Percentiles rank a stretch among this genome's conserved stretches.
Conservation (phyloP, 1,284 basidiomycete genomes). For the Stygiomarasmius scandens region DNA sequence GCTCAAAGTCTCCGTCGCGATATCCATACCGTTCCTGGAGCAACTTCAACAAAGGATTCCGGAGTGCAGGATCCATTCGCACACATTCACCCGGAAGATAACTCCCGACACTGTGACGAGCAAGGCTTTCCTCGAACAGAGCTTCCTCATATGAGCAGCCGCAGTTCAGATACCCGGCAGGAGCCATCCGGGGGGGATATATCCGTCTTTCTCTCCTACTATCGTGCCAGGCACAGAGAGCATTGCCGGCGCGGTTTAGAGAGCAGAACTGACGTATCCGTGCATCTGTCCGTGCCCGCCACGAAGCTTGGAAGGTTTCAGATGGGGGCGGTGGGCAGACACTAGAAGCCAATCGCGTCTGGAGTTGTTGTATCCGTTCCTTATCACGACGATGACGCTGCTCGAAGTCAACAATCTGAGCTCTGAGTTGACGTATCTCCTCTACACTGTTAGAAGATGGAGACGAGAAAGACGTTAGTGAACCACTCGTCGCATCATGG, state of each 20-base stretch:
- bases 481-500: too few species aligned
- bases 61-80: conserved; percentile 82
- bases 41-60: conserved; percentile 74
- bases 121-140: conserved; percentile 79
- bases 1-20: conserved; percentile 81
- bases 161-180: conserved; percentile 75
- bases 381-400: conserved; percentile 16
- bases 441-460: not conserved
- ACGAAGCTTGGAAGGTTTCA: conserved; percentile 56
- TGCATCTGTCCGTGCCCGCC: conserved; percentile 70
- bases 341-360: conserved; percentile 34
- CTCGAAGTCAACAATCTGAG: conserved; percentile 17
- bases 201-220: conserved; percentile 77
- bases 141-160: conserved; percentile 82
- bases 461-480: too few species aligned
- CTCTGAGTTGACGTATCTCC: conserved; percentile 18
- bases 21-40: conserved; percentile 75
- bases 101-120: conserved; percentile 75
- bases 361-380: conserved; percentile 43
- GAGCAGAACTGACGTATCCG: conserved; percentile 75
- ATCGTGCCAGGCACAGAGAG: conserved; percentile 86
- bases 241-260: conserved; percentile 81
- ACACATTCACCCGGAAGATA: conserved; percentile 82
- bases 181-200: conserved; percentile 80
- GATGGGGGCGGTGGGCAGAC: conserved; percentile 45